Evolutionary conservation across 257 asterid genomes (phyloP).

Genomic region (Lycium ferocissimum): DNA sequence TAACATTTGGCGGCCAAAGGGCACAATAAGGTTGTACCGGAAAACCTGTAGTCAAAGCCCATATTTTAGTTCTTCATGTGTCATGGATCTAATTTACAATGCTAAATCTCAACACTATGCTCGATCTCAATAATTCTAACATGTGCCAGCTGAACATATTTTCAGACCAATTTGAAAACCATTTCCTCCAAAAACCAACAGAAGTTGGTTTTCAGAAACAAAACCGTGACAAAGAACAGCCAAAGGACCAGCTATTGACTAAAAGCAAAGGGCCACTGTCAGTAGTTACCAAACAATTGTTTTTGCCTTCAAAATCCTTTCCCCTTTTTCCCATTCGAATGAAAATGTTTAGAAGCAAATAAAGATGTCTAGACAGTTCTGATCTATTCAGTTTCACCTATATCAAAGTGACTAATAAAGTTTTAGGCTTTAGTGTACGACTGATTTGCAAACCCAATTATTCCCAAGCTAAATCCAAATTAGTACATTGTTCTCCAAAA

Average conservation of each 20-base stretch:
- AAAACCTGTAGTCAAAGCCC: constrained; percentile 56
- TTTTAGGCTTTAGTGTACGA: neutral
- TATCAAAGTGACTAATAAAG: neutral
- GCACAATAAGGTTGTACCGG: constrained; percentile 82
- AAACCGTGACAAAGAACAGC: neutral
- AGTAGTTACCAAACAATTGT: neutral
- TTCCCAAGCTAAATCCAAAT: neutral
- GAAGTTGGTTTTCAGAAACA: neutral
- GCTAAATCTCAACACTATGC: neutral
- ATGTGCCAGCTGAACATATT: neutral
- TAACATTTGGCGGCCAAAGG: constrained; percentile 83
- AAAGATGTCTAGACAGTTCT: neutral
- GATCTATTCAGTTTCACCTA: neutral
- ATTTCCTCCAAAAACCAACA: neutral
- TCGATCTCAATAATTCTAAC: neutral
- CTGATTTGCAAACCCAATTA: neutral
- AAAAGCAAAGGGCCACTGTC: neutral
- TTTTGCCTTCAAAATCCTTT: neutral
- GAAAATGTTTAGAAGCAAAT: neutral
- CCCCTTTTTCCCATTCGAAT: neutral
- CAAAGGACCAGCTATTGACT: neutral
- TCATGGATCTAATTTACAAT: neutral
- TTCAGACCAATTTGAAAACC: neutral
- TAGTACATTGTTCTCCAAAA: neutral
- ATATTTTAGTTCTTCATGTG: neutral